A percentile compares a stretch with the other conserved stretches of the same genome.
phyloP scores from a whole-genome alignment of 768 basidiomycete species.

The Glaciozyma antarctica region DNA sequence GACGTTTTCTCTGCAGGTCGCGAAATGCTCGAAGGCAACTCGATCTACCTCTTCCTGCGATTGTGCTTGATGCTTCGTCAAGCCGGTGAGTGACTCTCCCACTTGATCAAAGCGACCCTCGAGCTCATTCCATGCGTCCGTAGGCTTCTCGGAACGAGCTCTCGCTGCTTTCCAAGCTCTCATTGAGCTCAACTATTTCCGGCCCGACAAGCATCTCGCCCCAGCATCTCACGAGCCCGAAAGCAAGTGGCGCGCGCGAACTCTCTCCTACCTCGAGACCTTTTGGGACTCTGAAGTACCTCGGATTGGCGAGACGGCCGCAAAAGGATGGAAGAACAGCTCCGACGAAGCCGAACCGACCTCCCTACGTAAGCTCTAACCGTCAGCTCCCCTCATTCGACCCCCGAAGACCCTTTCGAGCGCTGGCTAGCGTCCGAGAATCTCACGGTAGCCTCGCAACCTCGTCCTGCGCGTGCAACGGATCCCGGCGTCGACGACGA shows the following conservation, averaged over 20 bases:
- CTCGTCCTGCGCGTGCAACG: conserved; percentile 33
- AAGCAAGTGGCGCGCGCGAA: conserved; percentile 19
- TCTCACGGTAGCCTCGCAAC: conserved; percentile 11
- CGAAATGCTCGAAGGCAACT: conserved; percentile 38
- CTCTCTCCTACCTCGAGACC: conserved; percentile 36
- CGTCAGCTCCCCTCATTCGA: background rate
- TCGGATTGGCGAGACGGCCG: conserved; percentile 39
- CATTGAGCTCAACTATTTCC: conserved; percentile 42
- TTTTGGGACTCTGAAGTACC: conserved; percentile 43
- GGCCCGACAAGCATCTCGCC: conserved; percentile 30
- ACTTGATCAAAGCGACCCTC: no score
- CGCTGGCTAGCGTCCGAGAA: conserved; percentile 37
- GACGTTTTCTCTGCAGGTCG: conserved; percentile 15
- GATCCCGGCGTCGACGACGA: conserved; percentile 37
- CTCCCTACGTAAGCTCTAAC: background rate
- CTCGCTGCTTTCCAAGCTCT: conserved; percentile 40
- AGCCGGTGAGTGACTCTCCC: conserved; percentile 36
- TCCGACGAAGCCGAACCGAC: conserved; percentile 9
- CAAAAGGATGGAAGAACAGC: conserved; percentile 38
- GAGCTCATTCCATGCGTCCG: background rate
- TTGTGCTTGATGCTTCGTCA: conserved; percentile 39
- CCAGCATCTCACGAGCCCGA: background rate
- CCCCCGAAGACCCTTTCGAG: conserved; percentile 33
- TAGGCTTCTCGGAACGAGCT: conserved; percentile 41
- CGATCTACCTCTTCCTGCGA: conserved; percentile 40